Base-by-base conservation (phyloP, 306 rosid species). In the Pyrus communis region DNA sequence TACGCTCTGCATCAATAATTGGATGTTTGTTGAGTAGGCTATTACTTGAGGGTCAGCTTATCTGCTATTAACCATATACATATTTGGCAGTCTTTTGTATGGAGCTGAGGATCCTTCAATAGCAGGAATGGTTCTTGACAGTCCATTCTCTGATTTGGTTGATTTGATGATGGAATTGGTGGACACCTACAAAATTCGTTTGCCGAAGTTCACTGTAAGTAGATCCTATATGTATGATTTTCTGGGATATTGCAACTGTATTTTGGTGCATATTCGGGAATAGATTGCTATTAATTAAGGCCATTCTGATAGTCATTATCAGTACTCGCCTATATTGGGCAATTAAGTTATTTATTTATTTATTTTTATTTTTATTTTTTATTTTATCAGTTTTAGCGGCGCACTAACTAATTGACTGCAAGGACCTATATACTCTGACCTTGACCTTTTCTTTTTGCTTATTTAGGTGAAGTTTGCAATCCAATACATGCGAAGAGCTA, bases 91-190 rank as follows among this genome's bases (percentile, higher is more conserved):
- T 91, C 96, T 95, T 75, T 84, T 92, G 93, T 95, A 92, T 87
- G 97, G 96, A 74, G 90, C 97, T 46, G 99, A 91, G 85, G 97
- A 95, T 86, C 99, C 98, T 88, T 95, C 99, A 64, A 92, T 95
- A 73, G 97, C 97, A 51, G 97, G 97, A 84, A 89, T 95, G 91
- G 99, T 92, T 80, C 89, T 95, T 75, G 99, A 95, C 81, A 95
- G 97, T 67, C 99, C 99, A 71, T 92, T 95, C 81, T 88, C 99
- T 70, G 96, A 90, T 82, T 88, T 95, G 90, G 97, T 95, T 80
- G 97, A 92, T 80, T 88, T 95, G 76, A 95, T 95, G 99, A 95
- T 95, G 97, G 99, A 92, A 81, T 92, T 92, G 40, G 98, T 95
- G 35, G 96, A 89, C 75, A 89, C 93, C 40, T 92, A 92, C 82